phyloP scores from a whole-genome alignment of 163 green algal species.

The Chloromonas sp. region DNA sequence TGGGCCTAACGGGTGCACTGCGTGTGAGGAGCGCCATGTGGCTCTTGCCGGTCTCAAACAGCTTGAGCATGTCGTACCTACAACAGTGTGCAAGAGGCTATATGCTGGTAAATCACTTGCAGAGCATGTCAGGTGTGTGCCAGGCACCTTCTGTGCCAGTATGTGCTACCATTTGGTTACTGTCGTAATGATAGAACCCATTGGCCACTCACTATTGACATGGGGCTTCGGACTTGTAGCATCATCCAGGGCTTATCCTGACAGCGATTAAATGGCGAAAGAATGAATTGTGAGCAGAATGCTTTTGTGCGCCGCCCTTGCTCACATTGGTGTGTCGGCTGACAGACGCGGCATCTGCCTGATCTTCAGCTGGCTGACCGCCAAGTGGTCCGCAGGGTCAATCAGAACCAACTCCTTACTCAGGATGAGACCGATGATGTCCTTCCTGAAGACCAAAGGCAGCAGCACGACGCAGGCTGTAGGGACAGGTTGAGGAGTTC shows the following conservation, averaged over 20 bases:
- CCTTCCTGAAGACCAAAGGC: slow-evolving; percentile 10
- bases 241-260: too few relatives aligned
- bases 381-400: slow-evolving; percentile 25
- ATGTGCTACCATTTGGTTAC: not conserved
- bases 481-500: not conserved
- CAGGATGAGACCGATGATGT: slow-evolving; percentile 38
- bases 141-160: not conserved
- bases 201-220: too few relatives aligned
- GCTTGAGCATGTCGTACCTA: slow-evolving; percentile 78
- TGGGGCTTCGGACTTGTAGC: too few relatives aligned
- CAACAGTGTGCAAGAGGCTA: not conserved
- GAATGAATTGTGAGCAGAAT: too few relatives aligned
- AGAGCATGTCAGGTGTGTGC: not conserved
- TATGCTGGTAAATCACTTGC: not conserved
- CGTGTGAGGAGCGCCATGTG: slow-evolving; percentile 81
- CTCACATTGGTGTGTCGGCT: slow-evolving; percentile 60
- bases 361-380: slow-evolving; percentile 29
- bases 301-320: not conserved
- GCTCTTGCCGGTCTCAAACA: slow-evolving; percentile 82
- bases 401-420: slow-evolving; percentile 50
- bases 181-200: not conserved
- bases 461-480: not conserved
- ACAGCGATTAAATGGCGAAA: too few relatives aligned
- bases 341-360: slow-evolving; percentile 38
- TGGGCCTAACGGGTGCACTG: not conserved